A percentile compares a stretch with the other conserved stretches of the same genome.
phyloP scores from a whole-genome alignment of 2,329 filamentous ascomycete genomes.

The Didymella arachidicola region DNA sequence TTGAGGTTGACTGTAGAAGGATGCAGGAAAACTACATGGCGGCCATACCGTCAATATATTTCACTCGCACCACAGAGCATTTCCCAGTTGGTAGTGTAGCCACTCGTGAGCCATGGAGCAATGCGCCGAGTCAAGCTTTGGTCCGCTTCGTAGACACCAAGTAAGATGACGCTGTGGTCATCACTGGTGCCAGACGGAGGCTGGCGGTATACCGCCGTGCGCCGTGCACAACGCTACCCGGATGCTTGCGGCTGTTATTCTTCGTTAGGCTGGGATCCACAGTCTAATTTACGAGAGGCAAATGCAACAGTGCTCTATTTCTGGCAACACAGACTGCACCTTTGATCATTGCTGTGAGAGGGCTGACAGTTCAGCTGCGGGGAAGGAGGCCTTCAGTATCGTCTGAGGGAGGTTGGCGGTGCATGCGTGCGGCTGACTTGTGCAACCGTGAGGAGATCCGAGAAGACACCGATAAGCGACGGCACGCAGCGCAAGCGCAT shows the following conservation, averaged over 20 bases:
- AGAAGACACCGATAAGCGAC: conserved; percentile 9
- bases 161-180: conserved; percentile 16
- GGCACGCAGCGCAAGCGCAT: conserved; percentile 3
- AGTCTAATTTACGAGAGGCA: conserved; percentile 14
- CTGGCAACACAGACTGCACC: conserved; percentile 14
- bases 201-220: conserved; percentile 8
- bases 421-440: conserved; percentile 5
- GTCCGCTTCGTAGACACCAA: conserved; percentile 8
- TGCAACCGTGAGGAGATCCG: conserved; percentile 16
- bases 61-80: conserved; percentile 1
- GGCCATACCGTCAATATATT: conserved; percentile 16
- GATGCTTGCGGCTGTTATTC: conserved; percentile 15
- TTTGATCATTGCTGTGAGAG: conserved; percentile 3
- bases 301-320: conserved; percentile 19
- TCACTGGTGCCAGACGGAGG: conserved; percentile 4
- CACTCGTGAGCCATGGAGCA: not conserved
- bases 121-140: not conserved
- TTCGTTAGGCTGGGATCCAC: conserved; percentile 14
- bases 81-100: not conserved
- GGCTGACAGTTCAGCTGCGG: conserved; percentile 10
- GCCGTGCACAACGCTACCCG: conserved; percentile 18
- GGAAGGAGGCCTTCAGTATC: not conserved
- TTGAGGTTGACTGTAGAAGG: conserved; percentile 11
- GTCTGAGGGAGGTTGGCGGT: not conserved
- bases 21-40: not conserved